Evolutionary conservation across 371 early-diverging fungal genomes (phyloP).

Genomic region (Mycotypha africana): DNA sequence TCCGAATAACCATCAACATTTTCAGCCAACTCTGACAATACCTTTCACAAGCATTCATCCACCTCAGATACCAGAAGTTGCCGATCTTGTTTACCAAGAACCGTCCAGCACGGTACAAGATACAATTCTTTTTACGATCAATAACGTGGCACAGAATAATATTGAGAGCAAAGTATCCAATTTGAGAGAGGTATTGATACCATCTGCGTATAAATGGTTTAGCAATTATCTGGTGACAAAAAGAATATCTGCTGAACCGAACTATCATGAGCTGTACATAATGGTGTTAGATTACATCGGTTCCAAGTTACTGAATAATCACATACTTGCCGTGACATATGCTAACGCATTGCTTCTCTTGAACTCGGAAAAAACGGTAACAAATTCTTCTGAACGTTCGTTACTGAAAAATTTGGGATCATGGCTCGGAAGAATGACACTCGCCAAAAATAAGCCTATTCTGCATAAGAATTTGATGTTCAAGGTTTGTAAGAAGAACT

Average conservation of each 20-base stretch:
- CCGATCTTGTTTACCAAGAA: slow-evolving; percentile 37
- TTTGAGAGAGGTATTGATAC: slow-evolving; percentile 63
- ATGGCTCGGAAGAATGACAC: slow-evolving; percentile 93
- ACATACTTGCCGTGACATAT: slow-evolving; percentile 83
- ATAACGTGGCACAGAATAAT: slow-evolving; percentile 86
- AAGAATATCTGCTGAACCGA: slow-evolving; percentile 88
- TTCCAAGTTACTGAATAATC: slow-evolving; percentile 49
- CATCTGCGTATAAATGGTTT: slow-evolving; percentile 78
- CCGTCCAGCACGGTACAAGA: slow-evolving; percentile 72
- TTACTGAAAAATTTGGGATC: slow-evolving; percentile 91
- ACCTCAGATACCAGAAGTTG: slow-evolving; percentile 13
- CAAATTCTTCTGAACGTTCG: slow-evolving; percentile 80
- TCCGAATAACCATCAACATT: background rate
- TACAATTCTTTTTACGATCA: slow-evolving; percentile 90
- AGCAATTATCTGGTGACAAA: slow-evolving; percentile 88
- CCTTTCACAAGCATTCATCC: slow-evolving; percentile 34
- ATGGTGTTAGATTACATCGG: slow-evolving; percentile 67
- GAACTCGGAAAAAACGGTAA: slow-evolving; percentile 87
- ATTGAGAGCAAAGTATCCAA: slow-evolving; percentile 75
- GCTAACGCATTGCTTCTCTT: slow-evolving; percentile 78
- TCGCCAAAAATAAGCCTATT: slow-evolving; percentile 89
- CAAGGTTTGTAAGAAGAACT: no score
- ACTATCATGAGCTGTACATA: slow-evolving; percentile 84
- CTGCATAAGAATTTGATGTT: slow-evolving; percentile 88
- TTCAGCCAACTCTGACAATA: background rate